Base-by-base conservation (phyloP, 2,329 filamentous ascomycete genomes). In the Pyricularia sp. region DNA sequence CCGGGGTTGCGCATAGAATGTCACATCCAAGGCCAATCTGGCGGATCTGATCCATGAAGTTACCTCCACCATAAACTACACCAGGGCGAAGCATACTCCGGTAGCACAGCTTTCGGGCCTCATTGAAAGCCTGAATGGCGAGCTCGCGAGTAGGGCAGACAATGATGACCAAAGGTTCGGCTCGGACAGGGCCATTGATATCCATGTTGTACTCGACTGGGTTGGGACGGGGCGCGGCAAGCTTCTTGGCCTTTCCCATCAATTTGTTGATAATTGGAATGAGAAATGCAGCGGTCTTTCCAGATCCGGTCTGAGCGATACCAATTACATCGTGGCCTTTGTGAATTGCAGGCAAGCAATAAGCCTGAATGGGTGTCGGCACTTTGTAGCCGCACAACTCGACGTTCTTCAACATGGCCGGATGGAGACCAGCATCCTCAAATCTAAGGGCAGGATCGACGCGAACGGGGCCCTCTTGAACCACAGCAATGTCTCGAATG, bases 211-310 rank as follows among this genome's bases (percentile, higher is more conserved):
- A 88, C 0, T 77, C 80, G 1, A 75, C 74, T 0, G 84, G 80
- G 67, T 88, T 86, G 0, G 93, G 91, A 4, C 93, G 89, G 60
- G 86, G 82, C 5, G 90, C 93, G 1, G 88, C 88, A 7, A 97
- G 78, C 76, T 92, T 93, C 78, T 92, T 94, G 6, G 90, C 91
- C 78, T 97, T 97, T 30, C 94, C 94, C 91, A 97, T 97, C 26
- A 99, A 78, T 74, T 90, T 89, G 66, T 92, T 96, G 63, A 97
- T 72, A 66, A 96, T 90, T 0, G 94, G 94, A 65, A 97, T 85
- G 4, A 99, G 77, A 72, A 94, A 99, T 0, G 94, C 93, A 0
- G 90, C 93, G 0, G 94, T 99, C 81, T 99, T 99, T 64, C 94
- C 94, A 30, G 93, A 97, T 24, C 94, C 93, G 62, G 94, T 99